Base-by-base conservation (phyloP, 495 filamentous ascomycete species). In the Aspergillus indologenus region DNA sequence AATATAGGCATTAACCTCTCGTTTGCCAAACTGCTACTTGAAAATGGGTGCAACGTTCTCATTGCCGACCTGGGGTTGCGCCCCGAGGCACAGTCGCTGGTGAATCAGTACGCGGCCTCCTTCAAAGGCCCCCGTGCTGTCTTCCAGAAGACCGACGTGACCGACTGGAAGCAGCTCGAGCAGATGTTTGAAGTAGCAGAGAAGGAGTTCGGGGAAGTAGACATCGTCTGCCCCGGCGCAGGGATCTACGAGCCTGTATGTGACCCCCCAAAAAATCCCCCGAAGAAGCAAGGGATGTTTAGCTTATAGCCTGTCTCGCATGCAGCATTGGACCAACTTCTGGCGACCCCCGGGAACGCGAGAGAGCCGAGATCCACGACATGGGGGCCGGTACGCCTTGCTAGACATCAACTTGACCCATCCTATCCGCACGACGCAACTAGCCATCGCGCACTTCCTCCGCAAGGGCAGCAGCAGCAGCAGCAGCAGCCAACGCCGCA, bases 341-440 rank as follows among this genome's bases (percentile, higher is more conserved):
- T 89, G 85, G 85, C 76, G 80, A 29, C 85, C 85, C 5, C 86
- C 86, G 8, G 81, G 80, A 45, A 67, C 70, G 0, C 46, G 74
- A 0, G 61, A 67, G 11, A 84, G 83, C 45, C 79, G 75, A 55
- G 85, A 87, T 61, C 45, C 71, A 2, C 68, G 64, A 4, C 59
- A 69, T 22, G 64, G 75, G 0, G 75, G 78, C 53, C 72, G 76
- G 54, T 89, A 88, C 64, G 79, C 79, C 19, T 60, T 73, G 56
- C 40, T 90, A 34, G 85, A 88, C 65, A 85, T 90, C 73, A 88
- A 88, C 67, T 50, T 89, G 60, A 87, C 83, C 6, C 87, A 89
- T 67, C 87, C 87, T 0, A 88, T 89, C 67, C 85, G 85, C 54
- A 74, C 77, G 7, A 86, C 84, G 14, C 87, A 89, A 63, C 71